Percentiles rank a stretch among this genome's conserved stretches.
These are phyloP conservation scores for Yarrowia galli DNA, from an alignment of 1,139 yeast genomes.

Conservation along the genomic window DNA sequence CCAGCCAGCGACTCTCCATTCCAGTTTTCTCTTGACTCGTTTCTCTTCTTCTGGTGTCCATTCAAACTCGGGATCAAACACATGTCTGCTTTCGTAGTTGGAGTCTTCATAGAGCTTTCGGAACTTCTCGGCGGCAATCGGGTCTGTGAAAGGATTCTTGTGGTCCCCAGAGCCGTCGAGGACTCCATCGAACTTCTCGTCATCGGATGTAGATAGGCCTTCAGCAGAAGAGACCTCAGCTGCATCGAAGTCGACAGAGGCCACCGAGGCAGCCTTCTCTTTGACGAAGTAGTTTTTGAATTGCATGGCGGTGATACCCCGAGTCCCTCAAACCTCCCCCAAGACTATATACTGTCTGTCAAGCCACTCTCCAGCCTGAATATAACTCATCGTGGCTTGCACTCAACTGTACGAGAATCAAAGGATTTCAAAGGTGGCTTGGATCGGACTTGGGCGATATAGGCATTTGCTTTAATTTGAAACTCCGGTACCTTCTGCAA, in stretches of 20 bases:
- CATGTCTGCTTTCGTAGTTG: constrained; percentile 57
- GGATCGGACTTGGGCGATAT: background rate
- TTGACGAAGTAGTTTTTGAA: constrained; percentile 9
- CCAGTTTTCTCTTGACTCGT: constrained; percentile 54
- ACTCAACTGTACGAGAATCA: background rate
- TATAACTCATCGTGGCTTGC: constrained; percentile 13
- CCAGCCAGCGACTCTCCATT: constrained; percentile 56
- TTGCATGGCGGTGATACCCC: background rate
- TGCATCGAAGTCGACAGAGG: background rate
- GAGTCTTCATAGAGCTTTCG: constrained; percentile 54
- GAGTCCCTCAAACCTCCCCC: background rate
- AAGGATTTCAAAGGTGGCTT: constrained; percentile 4
- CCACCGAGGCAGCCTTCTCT: background rate
- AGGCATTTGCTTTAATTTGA: background rate
- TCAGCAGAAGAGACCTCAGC: constrained; percentile 16
- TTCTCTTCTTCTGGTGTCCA: constrained; percentile 59
- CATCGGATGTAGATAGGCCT: background rate
- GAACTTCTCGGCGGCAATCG: constrained; percentile 55
- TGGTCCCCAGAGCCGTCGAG: constrained; percentile 8
- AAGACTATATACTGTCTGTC: background rate
- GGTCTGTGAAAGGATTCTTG: constrained; percentile 50
- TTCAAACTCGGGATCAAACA: constrained; percentile 58
- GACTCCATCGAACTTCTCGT: constrained; percentile 12
- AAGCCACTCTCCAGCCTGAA: constrained; percentile 24
- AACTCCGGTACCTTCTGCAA: background rate